Base-by-base conservation (phyloP, 352 stramenopile genomes). In the Phytophthora palmivora region DNA sequence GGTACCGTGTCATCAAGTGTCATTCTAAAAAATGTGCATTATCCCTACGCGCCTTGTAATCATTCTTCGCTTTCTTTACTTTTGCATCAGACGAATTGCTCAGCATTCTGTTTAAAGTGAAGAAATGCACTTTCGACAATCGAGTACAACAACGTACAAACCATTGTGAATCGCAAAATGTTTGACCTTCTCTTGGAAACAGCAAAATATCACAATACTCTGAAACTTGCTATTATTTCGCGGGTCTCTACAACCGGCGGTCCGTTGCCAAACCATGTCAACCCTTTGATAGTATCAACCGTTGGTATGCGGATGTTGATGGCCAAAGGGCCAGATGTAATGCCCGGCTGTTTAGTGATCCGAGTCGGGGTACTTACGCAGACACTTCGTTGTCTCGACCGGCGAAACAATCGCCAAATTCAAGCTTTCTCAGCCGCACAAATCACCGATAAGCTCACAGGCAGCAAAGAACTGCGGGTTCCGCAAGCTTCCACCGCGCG, bases 381-480 rank as follows among this genome's bases (percentile, higher is more conserved):
- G 12, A 52, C 45, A 30, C 41, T 52, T 52, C 32, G 36, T 12
- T 43, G n/a, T 2, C 46, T 9, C 32, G 34, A 45, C 32, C 41
- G 30, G 14, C 41, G 19, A 53, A 60, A 60, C 15, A 14, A 50
- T 8, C 16, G 8, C 4, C 18, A 54, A 47, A 54, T 50, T 54
- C 34, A 39, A 55, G 32, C 42, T 26, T 44, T 19, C 4, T 8
- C 22, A 63, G 38, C 45, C 37, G 28, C 26, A 53, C 33, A 62
- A 55, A 41, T 12, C 12, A 11, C 41, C 14, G 12, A 48, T 33
- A 48, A 32, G 22, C 34, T 26, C 22, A 15, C 10, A 14, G 33
- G 58, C 49, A 67, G 41, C 58, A 67, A 67, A 67, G 33, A 67
- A 67, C 49, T 49, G 58, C 58, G 14, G 33, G n/a, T 52, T 48